A percentile compares a stretch with the other conserved stretches of the same genome.
phyloP scores from a whole-genome alignment of 108 stramenopile species.

The Fistulifera solaris region DNA sequence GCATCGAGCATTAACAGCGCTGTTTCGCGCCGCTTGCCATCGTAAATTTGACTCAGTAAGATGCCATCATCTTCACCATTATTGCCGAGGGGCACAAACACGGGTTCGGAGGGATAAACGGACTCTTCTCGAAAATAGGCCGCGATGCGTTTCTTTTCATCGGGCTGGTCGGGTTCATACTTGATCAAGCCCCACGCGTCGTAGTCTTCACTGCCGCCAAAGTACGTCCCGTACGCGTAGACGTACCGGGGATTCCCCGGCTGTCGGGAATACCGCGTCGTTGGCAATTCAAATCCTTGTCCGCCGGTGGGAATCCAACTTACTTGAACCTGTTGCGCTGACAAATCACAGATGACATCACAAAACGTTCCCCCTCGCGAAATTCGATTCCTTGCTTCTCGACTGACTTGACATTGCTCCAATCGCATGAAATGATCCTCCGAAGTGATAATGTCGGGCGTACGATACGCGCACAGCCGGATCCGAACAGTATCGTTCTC shows the following conservation, averaged over 20 bases:
- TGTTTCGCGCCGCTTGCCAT: slow-evolving; percentile 21
- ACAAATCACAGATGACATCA: slow-evolving; percentile 18
- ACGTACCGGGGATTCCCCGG: slow-evolving; percentile 24
- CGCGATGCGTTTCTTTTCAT: slow-evolving; percentile 8
- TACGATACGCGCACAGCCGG: slow-evolving; percentile 26
- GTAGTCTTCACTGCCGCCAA: slow-evolving; percentile 22
- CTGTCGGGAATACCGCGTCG: slow-evolving; percentile 20
- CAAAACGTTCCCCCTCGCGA: slow-evolving; percentile 26
- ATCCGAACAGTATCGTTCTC: slow-evolving; percentile 9
- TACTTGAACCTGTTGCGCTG: slow-evolving; percentile 1
- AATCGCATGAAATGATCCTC: slow-evolving; percentile 30
- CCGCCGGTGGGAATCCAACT: slow-evolving; percentile 9
- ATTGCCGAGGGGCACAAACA: slow-evolving; percentile 28
- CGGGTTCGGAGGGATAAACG: slow-evolving; percentile 27
- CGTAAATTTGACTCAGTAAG: slow-evolving; percentile 22
- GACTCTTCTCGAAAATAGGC: slow-evolving; percentile 22
- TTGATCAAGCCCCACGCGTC: slow-evolving; percentile 34
- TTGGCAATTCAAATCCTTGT: slow-evolving; percentile 31
- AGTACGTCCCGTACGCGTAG: slow-evolving; percentile 27
- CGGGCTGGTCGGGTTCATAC: slow-evolving; percentile 2
- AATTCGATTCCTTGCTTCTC: slow-evolving; percentile 18
- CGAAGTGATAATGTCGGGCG: slow-evolving; percentile 20
- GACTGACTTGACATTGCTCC: slow-evolving; percentile 10
- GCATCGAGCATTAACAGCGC: slow-evolving; percentile 30
- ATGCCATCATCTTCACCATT: slow-evolving; percentile 31